Conservation (phyloP, 768 basidiomycete species). For the Albatrellus ellisii region DNA sequence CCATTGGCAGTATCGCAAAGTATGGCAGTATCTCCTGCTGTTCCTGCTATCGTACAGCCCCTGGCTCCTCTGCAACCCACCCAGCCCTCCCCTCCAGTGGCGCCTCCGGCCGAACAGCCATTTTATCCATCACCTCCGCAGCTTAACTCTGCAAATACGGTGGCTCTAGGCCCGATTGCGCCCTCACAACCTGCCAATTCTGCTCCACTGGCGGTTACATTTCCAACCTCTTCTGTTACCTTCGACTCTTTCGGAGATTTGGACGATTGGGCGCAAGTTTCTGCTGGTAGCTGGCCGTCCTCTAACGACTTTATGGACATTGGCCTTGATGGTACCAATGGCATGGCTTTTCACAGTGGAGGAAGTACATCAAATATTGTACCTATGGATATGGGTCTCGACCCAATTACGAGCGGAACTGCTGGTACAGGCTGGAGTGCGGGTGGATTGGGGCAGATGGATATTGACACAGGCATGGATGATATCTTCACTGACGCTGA, state of each 20-base stretch:
- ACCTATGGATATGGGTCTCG: slow-evolving; percentile 33
- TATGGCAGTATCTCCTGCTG: slow-evolving; percentile 8
- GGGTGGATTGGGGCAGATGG: slow-evolving; percentile 13
- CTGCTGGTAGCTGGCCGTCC: slow-evolving; percentile 7
- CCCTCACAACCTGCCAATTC: neutral
- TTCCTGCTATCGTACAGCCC: slow-evolving; percentile 6
- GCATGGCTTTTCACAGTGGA: neutral
- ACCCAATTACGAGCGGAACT: slow-evolving; percentile 21
- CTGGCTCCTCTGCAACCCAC: slow-evolving; percentile 3
- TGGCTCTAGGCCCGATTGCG: neutral
- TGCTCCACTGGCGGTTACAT: too few relatives aligned
- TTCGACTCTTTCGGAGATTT: slow-evolving; percentile 16
- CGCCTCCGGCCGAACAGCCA: slow-evolving; percentile 15
- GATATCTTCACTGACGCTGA: slow-evolving; percentile 69
- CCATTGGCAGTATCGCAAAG: slow-evolving; percentile 2
- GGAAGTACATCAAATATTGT: slow-evolving; percentile 23
- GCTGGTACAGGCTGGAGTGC: slow-evolving; percentile 14
- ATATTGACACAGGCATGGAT: slow-evolving; percentile 19
- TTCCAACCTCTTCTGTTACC: too few relatives aligned
- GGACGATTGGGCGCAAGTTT: slow-evolving; percentile 16
- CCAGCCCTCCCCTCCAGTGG: slow-evolving; percentile 1
- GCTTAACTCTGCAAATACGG: slow-evolving; percentile 14
- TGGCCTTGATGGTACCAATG: slow-evolving; percentile 3
- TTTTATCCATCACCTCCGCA: slow-evolving; percentile 57
- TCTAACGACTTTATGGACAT: slow-evolving; percentile 8